Conservation (phyloP, 2,329 filamentous ascomycete species). For the Alternaria panax region DNA sequence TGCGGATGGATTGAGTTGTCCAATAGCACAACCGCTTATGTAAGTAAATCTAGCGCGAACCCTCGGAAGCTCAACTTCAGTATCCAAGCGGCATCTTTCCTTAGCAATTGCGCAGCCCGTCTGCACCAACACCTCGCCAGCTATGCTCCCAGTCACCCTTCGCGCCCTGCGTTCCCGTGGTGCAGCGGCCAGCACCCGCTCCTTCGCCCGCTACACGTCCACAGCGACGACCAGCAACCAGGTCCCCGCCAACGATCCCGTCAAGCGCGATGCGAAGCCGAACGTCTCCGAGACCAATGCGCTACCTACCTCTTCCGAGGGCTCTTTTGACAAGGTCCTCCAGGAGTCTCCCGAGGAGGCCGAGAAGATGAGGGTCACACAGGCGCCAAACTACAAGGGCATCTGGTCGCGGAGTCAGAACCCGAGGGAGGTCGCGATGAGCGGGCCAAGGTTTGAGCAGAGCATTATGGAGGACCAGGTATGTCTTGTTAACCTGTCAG, state of each 20-base stretch:
- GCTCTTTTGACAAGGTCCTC: constrained; percentile 60
- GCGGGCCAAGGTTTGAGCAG: constrained; percentile 94
- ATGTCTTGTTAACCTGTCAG: constrained; percentile 41
- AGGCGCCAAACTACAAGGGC: constrained; percentile 84
- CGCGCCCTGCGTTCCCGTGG: constrained; percentile 40
- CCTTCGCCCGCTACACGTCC: constrained; percentile 36
- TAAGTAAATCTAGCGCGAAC: constrained; percentile 16
- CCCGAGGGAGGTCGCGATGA: constrained; percentile 83
- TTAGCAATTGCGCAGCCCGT: constrained; percentile 28
- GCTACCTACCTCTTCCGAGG: constrained; percentile 59
- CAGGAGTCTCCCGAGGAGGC: constrained; percentile 62
- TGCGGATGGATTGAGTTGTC: background rate
- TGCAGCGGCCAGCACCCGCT: constrained; percentile 27
- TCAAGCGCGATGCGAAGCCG: constrained; percentile 54
- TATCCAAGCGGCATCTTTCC: constrained; percentile 2
- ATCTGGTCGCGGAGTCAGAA: constrained; percentile 89
- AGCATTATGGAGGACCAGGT: constrained; percentile 94
- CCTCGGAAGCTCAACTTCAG: constrained; percentile 25
- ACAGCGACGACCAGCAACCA: constrained; percentile 60
- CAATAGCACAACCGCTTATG: constrained; percentile 18
- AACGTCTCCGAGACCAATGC: constrained; percentile 70
- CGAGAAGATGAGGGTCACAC: constrained; percentile 67
- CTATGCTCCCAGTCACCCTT: constrained; percentile 38
- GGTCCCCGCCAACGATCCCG: constrained; percentile 71
- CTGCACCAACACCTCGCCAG: constrained; percentile 20